These are phyloP conservation scores for Syncephalastrum monosporum DNA, from an alignment of 371 early-diverging fungal species.

Conservation along the genomic window DNA sequence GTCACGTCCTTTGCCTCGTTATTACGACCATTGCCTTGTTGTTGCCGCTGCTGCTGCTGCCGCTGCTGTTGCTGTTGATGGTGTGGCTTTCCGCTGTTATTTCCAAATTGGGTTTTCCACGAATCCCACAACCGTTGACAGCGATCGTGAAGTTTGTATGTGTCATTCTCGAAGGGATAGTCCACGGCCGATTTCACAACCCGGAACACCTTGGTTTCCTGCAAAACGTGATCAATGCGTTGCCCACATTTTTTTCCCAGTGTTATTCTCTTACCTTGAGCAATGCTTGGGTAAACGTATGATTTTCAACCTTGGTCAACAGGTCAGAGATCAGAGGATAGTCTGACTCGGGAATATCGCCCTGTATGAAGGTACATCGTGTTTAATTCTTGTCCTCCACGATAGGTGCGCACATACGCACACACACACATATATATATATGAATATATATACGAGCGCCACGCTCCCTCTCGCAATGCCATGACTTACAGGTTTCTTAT, in stretches of 20 bases:
- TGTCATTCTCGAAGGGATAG: slow-evolving; percentile 39
- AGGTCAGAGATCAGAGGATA: slow-evolving; percentile 42
- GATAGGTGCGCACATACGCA: no score
- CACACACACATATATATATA: background rate
- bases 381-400: no score
- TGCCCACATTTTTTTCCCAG: background rate
- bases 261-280: slow-evolving; percentile 31
- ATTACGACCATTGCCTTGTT: background rate
- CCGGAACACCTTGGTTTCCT: slow-evolving; percentile 55
- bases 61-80: slow-evolving; percentile 5
- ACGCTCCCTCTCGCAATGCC: background rate
- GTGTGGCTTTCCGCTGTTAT: slow-evolving; percentile 8
- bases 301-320: slow-evolving; percentile 44
- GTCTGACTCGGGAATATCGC: slow-evolving; percentile 45
- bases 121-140: slow-evolving; percentile 37
- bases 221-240: background rate
- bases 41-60: background rate
- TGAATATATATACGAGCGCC: background rate
- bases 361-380: slow-evolving; percentile 16
- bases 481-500: slow-evolving; percentile 45
- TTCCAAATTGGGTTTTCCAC: slow-evolving; percentile 27
- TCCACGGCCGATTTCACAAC: slow-evolving; percentile 45
- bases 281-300: slow-evolving; percentile 40
- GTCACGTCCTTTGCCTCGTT: slow-evolving; percentile 1
- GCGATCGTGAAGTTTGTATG: slow-evolving; percentile 37